A percentile compares a stretch with the other conserved stretches of the same genome.
phyloP scores from a whole-genome alignment of 805 yeast species.

The Kazachstania taianensis region DNA sequence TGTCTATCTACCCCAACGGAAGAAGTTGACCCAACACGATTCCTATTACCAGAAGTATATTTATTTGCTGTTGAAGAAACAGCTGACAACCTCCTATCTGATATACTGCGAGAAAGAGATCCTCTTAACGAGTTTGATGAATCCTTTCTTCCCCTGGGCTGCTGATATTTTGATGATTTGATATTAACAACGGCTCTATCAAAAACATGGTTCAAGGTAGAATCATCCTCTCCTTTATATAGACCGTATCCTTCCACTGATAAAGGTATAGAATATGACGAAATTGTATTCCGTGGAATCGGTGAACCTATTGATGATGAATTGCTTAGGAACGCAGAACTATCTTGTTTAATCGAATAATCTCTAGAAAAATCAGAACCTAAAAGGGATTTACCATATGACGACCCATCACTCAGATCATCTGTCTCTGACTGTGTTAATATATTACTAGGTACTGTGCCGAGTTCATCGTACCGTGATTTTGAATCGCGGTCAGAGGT shows the following conservation, averaged over 20 bases:
- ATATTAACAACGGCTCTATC: slow-evolving; percentile 18
- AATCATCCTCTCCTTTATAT: slow-evolving; percentile 20
- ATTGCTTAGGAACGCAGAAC: slow-evolving; percentile 8
- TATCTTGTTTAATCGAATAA: slow-evolving; percentile 10
- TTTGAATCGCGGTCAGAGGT: background rate
- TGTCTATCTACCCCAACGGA: slow-evolving; percentile 8
- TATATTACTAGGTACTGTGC: slow-evolving; percentile 3
- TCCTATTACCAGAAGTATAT: slow-evolving; percentile 2
- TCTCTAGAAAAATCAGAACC: slow-evolving; percentile 26
- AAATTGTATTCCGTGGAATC: slow-evolving; percentile 12
- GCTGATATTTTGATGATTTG: slow-evolving; percentile 6
- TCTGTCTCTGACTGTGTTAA: slow-evolving; percentile 6
- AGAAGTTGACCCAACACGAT: slow-evolving; percentile 8
- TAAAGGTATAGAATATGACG: slow-evolving; percentile 20
- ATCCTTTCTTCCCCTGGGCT: slow-evolving; percentile 9
- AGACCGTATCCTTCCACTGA: slow-evolving; percentile 17
- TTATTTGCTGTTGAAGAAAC: slow-evolving; percentile 5
- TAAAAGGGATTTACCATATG: slow-evolving; percentile 28
- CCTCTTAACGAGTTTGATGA: slow-evolving; percentile 5
- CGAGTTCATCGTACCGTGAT: slow-evolving; percentile 1
- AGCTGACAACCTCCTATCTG: slow-evolving; percentile 11
- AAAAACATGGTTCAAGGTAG: slow-evolving; percentile 17
- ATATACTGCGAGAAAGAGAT: slow-evolving; percentile 3
- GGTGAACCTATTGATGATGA: slow-evolving; percentile 14
- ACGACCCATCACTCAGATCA: slow-evolving; percentile 18